phyloP scores from a whole-genome alignment of 1,139 yeast genomes.

The Sugiyamaella novakii region DNA sequence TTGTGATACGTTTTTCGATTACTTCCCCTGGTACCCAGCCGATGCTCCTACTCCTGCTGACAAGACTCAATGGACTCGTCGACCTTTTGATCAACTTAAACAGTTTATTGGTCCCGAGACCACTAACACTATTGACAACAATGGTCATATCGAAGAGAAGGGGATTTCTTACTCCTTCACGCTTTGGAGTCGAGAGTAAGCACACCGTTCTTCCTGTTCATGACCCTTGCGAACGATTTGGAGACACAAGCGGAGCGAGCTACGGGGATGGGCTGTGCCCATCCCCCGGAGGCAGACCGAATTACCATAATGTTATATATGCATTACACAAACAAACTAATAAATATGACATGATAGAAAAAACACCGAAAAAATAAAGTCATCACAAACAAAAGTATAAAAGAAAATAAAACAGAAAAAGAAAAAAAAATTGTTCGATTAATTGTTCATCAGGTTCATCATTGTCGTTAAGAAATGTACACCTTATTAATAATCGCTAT shows the following conservation, averaged over 20 bases:
- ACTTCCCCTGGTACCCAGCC: constrained; percentile 35
- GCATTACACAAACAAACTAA: constrained; percentile 6
- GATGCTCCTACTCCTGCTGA: not conserved
- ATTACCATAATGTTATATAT: not conserved
- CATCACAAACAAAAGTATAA: constrained; percentile 9
- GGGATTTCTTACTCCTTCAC: constrained; percentile 54
- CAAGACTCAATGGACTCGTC: constrained; percentile 40
- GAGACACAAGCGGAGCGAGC: constrained; percentile 10
- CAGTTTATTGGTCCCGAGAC: constrained; percentile 45
- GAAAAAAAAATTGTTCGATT: constrained; percentile 9
- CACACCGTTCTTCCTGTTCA: too few relatives aligned
- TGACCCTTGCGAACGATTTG: too few relatives aligned
- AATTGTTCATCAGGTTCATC: not conserved
- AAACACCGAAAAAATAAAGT: constrained; percentile 1
- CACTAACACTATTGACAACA: constrained; percentile 40
- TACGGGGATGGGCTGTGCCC: constrained; percentile 4
- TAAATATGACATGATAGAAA: constrained; percentile 6
- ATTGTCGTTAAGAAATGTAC: constrained; percentile 43
- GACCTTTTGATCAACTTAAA: constrained; percentile 43
- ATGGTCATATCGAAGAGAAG: constrained; percentile 50
- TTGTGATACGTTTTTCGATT: constrained; percentile 66
- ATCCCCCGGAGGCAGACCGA: constrained; percentile 1
- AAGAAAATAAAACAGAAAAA: constrained; percentile 1
- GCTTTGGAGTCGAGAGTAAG: constrained; percentile 47
- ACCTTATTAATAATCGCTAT: constrained; percentile 74